Evolutionary conservation across 2,329 filamentous ascomycete genomes (phyloP), one percentile per base, ranked within the genome.

Genomic region (Trichoderma asperellum): DNA sequence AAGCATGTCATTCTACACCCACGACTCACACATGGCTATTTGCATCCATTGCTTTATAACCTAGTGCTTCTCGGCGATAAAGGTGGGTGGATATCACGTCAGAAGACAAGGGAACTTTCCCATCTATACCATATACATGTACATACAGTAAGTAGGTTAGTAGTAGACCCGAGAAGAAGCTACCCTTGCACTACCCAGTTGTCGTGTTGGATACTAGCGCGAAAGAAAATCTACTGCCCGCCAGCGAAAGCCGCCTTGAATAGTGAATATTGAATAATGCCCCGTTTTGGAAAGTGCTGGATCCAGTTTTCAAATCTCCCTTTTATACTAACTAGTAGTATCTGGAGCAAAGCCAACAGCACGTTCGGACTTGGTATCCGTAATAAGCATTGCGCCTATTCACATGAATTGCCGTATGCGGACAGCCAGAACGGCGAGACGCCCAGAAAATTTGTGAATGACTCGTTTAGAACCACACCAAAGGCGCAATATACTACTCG

Each of bases 211-310:
- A 43, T 40, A 40, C 14, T 40, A 12, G 35, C 35, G 35, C 35
- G 35, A 43, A 43, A 43, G 18, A n/a, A 43, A 35, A 43, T 24
- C 24, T 2, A 24, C 24, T 24, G 24, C 16, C 37, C 16, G 14
- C 18, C 18, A 18, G 40, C 40, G 40, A 43, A 43, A n/a, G 40
- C 40, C 40, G 40, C 40, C 2, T n/a, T 43, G 40, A 43, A n/a
- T 8, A 7, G 29, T 55, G 24, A 24, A 24, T 24, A 24, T 24
- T 24, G 24, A 3, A 24, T 24, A 24, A 24, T 63, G 34, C 47
- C 47, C 21, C 11, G 32, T 63, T 55, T 37, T 43, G 60, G 60
- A 21, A 53, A 63, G 34, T 62, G 59, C 59, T 18, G 59, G 59
- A 62, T 62, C 59, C 43, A 34, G 21, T 49, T 49, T 49, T 49